phyloP scores from a whole-genome alignment of 148 eudicot genomes.

The Suaeda aralocaspica region DNA sequence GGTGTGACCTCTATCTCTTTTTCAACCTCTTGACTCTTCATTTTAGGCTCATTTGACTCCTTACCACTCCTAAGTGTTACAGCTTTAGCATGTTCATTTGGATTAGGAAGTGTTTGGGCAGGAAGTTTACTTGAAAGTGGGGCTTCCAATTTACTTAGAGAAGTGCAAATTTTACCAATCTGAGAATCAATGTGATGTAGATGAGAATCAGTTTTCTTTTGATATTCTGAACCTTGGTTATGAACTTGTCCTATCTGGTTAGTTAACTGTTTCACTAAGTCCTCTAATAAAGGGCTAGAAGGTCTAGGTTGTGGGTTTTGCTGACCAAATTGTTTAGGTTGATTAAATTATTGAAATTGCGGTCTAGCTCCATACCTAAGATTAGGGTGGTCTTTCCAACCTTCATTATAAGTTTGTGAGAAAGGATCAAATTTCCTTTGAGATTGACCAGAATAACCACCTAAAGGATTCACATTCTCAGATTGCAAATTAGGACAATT shows the following conservation, averaged over 20 bases:
- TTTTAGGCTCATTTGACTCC: not conserved
- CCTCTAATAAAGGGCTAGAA: conserved; percentile 3
- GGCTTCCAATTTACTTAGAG: not conserved
- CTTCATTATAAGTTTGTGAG: conserved; percentile 10
- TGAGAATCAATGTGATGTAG: conserved; percentile 8
- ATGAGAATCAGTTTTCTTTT: conserved; percentile 9
- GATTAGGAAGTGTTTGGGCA: conserved; percentile 4
- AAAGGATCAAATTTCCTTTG: conserved; percentile 14
- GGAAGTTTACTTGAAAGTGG: conserved; percentile 10
- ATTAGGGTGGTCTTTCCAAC: conserved; percentile 12
- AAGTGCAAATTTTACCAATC: conserved; percentile 10
- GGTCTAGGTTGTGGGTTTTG: not conserved
- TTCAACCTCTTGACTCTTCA: not conserved
- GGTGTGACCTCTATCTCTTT: not conserved
- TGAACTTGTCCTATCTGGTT: conserved; percentile 8
- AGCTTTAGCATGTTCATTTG: not conserved
- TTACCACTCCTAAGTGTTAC: not conserved
- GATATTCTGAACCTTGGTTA: not conserved
- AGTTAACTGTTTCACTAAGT: conserved; percentile 8
- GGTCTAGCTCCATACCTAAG: not conserved
- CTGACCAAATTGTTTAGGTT: not conserved
- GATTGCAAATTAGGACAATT: not conserved
- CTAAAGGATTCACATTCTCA: conserved; percentile 17
- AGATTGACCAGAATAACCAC: not conserved
- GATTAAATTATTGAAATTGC: no score